Base-by-base conservation (phyloP, 2,329 filamentous ascomycete genomes). In the Phaeosphaeria sp. region DNA sequence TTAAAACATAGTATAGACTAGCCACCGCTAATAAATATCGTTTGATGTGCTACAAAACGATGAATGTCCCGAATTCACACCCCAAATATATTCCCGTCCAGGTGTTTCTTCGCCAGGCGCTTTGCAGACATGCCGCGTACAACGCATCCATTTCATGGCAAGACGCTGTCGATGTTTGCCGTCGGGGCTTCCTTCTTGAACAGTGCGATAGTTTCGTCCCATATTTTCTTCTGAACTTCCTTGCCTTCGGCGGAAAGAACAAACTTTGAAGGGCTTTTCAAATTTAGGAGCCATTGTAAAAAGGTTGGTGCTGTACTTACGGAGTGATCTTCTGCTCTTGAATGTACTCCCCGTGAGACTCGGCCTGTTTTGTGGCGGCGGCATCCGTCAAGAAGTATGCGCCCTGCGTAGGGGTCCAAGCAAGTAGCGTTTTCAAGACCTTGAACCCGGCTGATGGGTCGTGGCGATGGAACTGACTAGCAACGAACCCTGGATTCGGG, bases 211-310 rank as follows among this genome's bases (percentile, higher is more conserved):
- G 25, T 27, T 27, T 27, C 25, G 25, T 27, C 25, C 25, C 25
- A 27, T 9, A 27, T 4, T 9, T 27, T 27, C 25, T 27, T 27
- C 39, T 76, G 75, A 18, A 79, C 71, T 42, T 68, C 59, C 27
- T 71, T 72, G 0, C 77, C 79, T 58, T 79, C 69, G 4, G 55
- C 23, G 22, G 63, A 69, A 7, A 55, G 46, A n/a, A 71, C 62
- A 43, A 71, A 64, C 44, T 42, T 58, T 46, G 42, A 63, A 11
- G 58, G 54, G 23, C 62, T 63, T 44, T 13, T 22, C 6, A 25
- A 10, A 18, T 21, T 54, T 51, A 59, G 50, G 18, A 11, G 11
- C 7, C 4, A 42, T 42, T 42, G 9, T 42, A 0, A 9, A 11
- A 27, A 36, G 20, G n/a, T n/a, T 51, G 3, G 7, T 6, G 33